A percentile compares a stretch with the other conserved stretches of the same genome.
Conservation (phyloP, 2,329 filamentous ascomycete species). For the Colletotrichum simmondsii region DNA sequence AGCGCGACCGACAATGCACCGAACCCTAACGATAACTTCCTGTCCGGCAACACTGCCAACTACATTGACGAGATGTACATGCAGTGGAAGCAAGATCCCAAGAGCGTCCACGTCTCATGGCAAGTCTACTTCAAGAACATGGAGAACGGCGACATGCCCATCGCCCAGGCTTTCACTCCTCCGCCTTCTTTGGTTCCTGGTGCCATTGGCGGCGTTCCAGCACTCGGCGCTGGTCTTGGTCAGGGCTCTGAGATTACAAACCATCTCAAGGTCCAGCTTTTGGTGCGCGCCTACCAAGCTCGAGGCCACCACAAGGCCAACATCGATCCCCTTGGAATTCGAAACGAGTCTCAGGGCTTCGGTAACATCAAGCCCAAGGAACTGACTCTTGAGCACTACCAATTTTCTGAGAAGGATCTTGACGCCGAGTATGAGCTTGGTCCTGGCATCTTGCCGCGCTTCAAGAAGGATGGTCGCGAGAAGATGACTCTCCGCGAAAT, state of each 20-base stretch:
- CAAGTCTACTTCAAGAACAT: slow-evolving; percentile 99
- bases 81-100: slow-evolving; percentile 93
- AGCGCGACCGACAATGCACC: slow-evolving; percentile 66
- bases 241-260: slow-evolving; percentile 86
- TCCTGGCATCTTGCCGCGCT: slow-evolving; percentile 93
- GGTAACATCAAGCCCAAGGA: slow-evolving; percentile 92
- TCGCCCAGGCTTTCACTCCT: slow-evolving; percentile 95
- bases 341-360: slow-evolving; percentile 84
- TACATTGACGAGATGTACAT: slow-evolving; percentile 99
- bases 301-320: slow-evolving; percentile 98
- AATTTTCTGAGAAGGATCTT: slow-evolving; percentile 93
- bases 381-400: slow-evolving; percentile 91
- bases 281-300: slow-evolving; percentile 97
- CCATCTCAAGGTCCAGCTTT: slow-evolving; percentile 96
- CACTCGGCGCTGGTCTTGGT: slow-evolving; percentile 76
- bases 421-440: slow-evolving; percentile 92
- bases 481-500: slow-evolving; percentile 99
- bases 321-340: slow-evolving; percentile 95
- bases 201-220: slow-evolving; percentile 81
- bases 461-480: slow-evolving; percentile 86
- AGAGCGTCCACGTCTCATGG: slow-evolving; percentile 97
- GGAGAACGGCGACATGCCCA: slow-evolving; percentile 97
- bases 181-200: slow-evolving; percentile 91
- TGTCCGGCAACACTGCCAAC: slow-evolving; percentile 96
- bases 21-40: slow-evolving; percentile 94